Base-by-base conservation (phyloP, 257 asterid genomes). In the Solanum chiquidenum region DNA sequence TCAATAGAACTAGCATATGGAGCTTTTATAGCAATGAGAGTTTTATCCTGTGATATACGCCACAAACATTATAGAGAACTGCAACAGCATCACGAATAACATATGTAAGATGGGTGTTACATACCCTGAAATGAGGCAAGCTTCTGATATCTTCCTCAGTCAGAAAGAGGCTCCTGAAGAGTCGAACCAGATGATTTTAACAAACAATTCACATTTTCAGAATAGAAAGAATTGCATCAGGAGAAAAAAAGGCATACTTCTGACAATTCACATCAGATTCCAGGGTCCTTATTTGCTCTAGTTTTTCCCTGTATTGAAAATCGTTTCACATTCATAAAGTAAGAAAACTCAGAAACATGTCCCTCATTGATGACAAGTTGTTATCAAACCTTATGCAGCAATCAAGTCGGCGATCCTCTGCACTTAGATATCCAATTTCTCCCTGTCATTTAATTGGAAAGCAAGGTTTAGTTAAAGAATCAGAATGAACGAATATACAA, bases 1-100 rank as follows among this genome's bases (percentile, higher is more conserved):
- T 90, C 95, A 62, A 94, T 49, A 69, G 87, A 80, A 92, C 97
- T 96, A 49, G 97, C 98, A 89, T 89, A 94, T 27, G 99, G 98
- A 89, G 99, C 96, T 92, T 96, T 91, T 74, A 96, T 42, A 46
- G 94, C 94, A 68, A 96, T 91, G 33, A 92, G 91, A 86, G 94
- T 93, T 88, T 92, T 91, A 89, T 93, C 88, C 99, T 96, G 94
- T 40, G 86, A 85, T n/a, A 79, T 69, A 88, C 6, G 66, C 89
- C 73, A 60, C 84, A 86, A 86, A 55, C 84, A 37, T 49, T 49
- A 72, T 79, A 46, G 29, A 46, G 40, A 80, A 80, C 68, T 80
- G 42, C 46, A 49, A 46, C 68, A 46, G 13, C 85, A 46, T 46
- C 68, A 29, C 6, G 25, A 29, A 80, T 80, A 62, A 44, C 42